Evolutionary conservation across 129 eudicot genomes (phyloP), one percentile per base, ranked within the genome.

Genomic region (Lonicera japonica): DNA sequence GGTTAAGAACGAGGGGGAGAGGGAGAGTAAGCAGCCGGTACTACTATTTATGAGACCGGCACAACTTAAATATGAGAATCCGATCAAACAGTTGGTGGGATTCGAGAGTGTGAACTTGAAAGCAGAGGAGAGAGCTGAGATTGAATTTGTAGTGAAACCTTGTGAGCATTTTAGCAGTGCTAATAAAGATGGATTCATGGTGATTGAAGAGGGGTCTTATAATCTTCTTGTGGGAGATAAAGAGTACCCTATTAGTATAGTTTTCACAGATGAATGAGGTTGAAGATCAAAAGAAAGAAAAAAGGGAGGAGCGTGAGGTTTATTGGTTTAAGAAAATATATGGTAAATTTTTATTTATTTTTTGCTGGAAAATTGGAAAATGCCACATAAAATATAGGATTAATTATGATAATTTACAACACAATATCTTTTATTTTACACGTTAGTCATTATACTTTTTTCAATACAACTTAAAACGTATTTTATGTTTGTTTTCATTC

Each of bases 91-190:
- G 38, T 68, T 82, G 70, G 73, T 69, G 3, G 88, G 76, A 19
- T 82, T 82, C 51, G 69, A 74, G 59, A 82, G 73, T 15, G 69
- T 78, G 54, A 64, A 58, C 53, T 57, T 81, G 52, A 71, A 14
- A 1, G 75, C 34, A 5, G 84, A 76, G 21, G 84, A 68, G 56
- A 56, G 63, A 47, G 46, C 43, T 22, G 74, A 71, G 41, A 73
- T 79, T 63, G 75, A 73, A 52, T 85, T 81, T 9, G 64, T 38
- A 20, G n/a, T 85, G 21, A 85, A 76, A 54, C 94, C 94, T 4
- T 85, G 94, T 79, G 94, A 85, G 69, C 94, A 88, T 61, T 53
- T 84, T 55, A 77, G 86, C 58, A 79, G 68, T 19, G 91, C 88
- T 16, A 79, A 84, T 54, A 83, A 81, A 72, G 82, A 88, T 25